Base-by-base conservation (phyloP, 768 basidiomycete species). In the Boletus edulis region DNA sequence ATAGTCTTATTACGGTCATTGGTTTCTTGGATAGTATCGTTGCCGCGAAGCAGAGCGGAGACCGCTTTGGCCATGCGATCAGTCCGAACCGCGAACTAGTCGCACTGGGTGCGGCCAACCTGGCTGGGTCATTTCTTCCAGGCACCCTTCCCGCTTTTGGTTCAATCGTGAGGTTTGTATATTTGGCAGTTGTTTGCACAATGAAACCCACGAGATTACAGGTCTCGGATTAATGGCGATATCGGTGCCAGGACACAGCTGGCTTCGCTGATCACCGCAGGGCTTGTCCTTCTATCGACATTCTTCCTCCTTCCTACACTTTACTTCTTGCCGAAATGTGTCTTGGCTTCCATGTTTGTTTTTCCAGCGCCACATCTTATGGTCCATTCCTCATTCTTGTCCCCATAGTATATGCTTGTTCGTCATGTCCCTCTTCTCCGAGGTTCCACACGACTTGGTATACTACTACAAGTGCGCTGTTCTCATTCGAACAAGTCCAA, bases 21-120 rank as follows among this genome's bases (percentile, higher is more conserved):
- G 97, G 97, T 1, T 97, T 95, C 69, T 75, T 99, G 56, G 96
- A 99, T 68, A 92, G 89, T 56, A 94, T 97, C 57, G 93, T 94
- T 3, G 91, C 94, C 0, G 96, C 96, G 3, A 97, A 98, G 65
- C 94, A 98, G 68, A 95, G 90, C 56, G 84, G 85, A 0, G 81
- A 84, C 4, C 85, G 86, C 13, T 98, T 87, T 65, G 89, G 91
- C 3, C 87, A 98, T 68, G 81, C 89, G 0, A 89, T 98, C 59
- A 90, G 85, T 59, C 93, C 94, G 0, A 99, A 98, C 67, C 87
- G 97, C 29, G 97, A 99, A 66, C 79, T 98, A 2, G 95, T 98
- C 24, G 97, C 97, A 1, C 76, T 99, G 17, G 77, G 93, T 42
- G 84, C 89, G 12, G 84, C 85, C 13, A 97, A 97, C 67, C 75